Evolutionary conservation across 176 grass and related monocot genomes (phyloP).

Genomic region (Hordeum vulgare): MorexV3_pseudomolecules_assembly NC_058522.1:241861485-241861984

Average conservation of each 20-base stretch:
- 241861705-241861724: constrained; percentile 1
- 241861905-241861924: neutral
- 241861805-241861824: constrained; percentile 54
- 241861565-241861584: too few species aligned
- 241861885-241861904: neutral
- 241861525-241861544: too few species aligned
- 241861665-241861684: too few species aligned
- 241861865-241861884: constrained; percentile 22
- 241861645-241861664: too few species aligned
- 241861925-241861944: constrained; percentile 40
- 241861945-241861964: constrained; percentile 34
- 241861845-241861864: constrained; percentile 9
- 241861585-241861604: too few species aligned
- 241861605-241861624: too few species aligned
- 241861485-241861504: too few species aligned
- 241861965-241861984: constrained; percentile 41
- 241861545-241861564: too few species aligned
- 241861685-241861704: neutral
- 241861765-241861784: neutral
- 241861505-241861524: too few species aligned
- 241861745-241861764: constrained; percentile 22
- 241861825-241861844: constrained; percentile 1
- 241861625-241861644: too few species aligned
- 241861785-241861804: constrained; percentile 48
- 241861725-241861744: neutral